phyloP scores from a whole-genome alignment of 345 rosid species.

The Eucalyptus marginata region DNA sequence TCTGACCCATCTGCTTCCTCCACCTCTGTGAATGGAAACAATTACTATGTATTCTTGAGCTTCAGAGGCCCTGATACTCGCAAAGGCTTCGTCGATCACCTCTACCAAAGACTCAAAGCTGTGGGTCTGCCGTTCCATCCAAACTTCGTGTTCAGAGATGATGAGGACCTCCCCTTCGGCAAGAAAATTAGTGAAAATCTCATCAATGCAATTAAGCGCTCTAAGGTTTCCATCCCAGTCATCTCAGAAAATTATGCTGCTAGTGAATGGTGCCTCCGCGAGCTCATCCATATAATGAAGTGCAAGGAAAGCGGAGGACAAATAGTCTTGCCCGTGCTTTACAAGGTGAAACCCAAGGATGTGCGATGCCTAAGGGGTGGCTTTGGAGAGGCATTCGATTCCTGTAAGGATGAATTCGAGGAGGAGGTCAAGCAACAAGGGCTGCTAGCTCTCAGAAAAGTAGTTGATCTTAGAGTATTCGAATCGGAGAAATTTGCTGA shows the following conservation, averaged over 20 bases:
- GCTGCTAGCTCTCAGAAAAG: fast-evolving
- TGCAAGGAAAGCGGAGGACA: fast-evolving
- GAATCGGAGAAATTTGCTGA: too few relatives aligned
- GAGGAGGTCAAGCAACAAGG: fast-evolving
- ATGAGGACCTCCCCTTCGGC: fast-evolving
- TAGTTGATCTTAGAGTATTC: fast-evolving
- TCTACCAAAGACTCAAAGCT: fast-evolving
- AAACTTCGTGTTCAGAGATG: too few relatives aligned
- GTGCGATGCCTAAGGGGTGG: fast-evolving
- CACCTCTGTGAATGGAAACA: too few relatives aligned
- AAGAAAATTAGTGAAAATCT: fast-evolving
- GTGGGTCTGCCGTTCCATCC: too few relatives aligned
- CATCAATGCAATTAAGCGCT: fast-evolving
- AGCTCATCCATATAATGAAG: too few relatives aligned
- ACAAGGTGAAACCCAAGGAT: fast-evolving
- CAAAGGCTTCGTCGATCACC: too few relatives aligned
- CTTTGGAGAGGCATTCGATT: fast-evolving
- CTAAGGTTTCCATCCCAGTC: too few relatives aligned
- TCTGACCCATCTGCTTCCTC: fast-evolving
- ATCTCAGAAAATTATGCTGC: too few relatives aligned
- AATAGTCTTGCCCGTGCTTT: too few relatives aligned
- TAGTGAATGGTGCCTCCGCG: too few relatives aligned
- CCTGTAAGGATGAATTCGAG: fast-evolving
- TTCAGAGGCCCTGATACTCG: too few relatives aligned
- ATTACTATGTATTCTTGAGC: too few relatives aligned